Evolutionary conservation across 352 stramenopile genomes (phyloP), one percentile per base, ranked within the genome.

Genomic region (Blastocystis hominis): DNA sequence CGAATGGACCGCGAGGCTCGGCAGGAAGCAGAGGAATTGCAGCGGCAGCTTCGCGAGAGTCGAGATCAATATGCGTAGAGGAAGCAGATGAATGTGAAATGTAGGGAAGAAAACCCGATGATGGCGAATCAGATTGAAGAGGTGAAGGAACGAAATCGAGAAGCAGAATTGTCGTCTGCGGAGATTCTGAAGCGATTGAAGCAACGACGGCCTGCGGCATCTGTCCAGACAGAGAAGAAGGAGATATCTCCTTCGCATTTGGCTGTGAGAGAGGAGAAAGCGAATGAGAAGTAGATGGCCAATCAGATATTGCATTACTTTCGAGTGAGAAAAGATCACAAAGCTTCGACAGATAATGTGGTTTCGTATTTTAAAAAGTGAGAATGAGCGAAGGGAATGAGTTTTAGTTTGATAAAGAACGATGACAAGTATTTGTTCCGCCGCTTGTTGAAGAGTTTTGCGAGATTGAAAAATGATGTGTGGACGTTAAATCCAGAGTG

Each of bases 381-480:
- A 7, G 20, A 0, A n/a, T 84, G 13, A 40, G 40, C 10, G 24
- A 20, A 20, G 2, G 20, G 20, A 0, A n/a, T 66, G 46, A 64
- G 9, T 30, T 17, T 9, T 66, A 84, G 72, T 53, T n/a, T 40
- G 2, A 68, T 84, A 15, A 84, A 84, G n/a, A 68, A 66, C n/a
- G 93, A 94, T 81, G 92, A 95, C 90, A 95, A 95, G 80, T 90
- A 94, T 36, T 89, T 95, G 20, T 95, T 95, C 79, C 92, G 93
- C 20, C 93, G 94, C 44, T 86, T 95, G 63, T 89, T 95, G 76
- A 92, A 91, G 75, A 91, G 94, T 59, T 94, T 95, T 90, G 93
- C 93, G 0, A 90, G 91, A 30, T 94, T 92, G 75, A 90, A 89
- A 5, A 90, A 90, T 38, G 90, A 92, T 59, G 91, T 92, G 44